A percentile compares a stretch with the other conserved stretches of the same genome.
Evolutionary conservation across 768 basidiomycete species (phyloP).

Genomic region (Termitomyces sp.): DNA sequence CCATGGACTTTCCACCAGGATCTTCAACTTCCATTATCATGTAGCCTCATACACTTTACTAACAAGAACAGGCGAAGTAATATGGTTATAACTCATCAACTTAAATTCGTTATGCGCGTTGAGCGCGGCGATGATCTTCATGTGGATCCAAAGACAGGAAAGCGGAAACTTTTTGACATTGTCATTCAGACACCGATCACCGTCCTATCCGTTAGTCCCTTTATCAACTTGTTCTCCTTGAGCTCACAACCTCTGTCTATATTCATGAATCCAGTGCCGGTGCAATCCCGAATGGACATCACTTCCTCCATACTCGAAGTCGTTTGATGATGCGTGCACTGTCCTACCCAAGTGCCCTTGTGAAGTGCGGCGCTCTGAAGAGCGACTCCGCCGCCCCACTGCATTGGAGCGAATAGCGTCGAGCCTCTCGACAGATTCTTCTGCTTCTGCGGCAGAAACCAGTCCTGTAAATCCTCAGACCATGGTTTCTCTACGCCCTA

Average conservation of each 20-base stretch:
- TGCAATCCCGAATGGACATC: conserved; percentile 80
- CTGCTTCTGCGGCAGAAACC: conserved; percentile 34
- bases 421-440: conserved; percentile 34
- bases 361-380: conserved; percentile 22
- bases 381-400: conserved; percentile 10
- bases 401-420: conserved; percentile 32
- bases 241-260: conserved; percentile 1
- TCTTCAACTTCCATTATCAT: conserved; percentile 67
- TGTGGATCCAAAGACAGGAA: conserved; percentile 64
- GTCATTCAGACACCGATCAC: conserved; percentile 83
- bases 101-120: conserved; percentile 83
- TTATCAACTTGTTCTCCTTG: background rate
- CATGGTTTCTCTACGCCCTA: conserved; percentile 29
- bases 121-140: conserved; percentile 73
- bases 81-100: conserved; percentile 68
- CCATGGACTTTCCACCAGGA: conserved; percentile 82
- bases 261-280: conserved; percentile 53
- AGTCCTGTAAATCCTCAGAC: conserved; percentile 30
- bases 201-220: conserved; percentile 73
- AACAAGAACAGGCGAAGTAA: conserved; percentile 78
- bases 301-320: conserved; percentile 72
- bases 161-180: conserved; percentile 83
- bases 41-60: conserved; percentile 65
- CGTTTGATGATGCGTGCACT: conserved; percentile 34
- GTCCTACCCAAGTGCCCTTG: conserved; percentile 49